These are phyloP conservation scores for Sphaerobolus stellatus DNA, from an alignment of 1,284 basidiomycete species.

Conservation along the genomic window DNA sequence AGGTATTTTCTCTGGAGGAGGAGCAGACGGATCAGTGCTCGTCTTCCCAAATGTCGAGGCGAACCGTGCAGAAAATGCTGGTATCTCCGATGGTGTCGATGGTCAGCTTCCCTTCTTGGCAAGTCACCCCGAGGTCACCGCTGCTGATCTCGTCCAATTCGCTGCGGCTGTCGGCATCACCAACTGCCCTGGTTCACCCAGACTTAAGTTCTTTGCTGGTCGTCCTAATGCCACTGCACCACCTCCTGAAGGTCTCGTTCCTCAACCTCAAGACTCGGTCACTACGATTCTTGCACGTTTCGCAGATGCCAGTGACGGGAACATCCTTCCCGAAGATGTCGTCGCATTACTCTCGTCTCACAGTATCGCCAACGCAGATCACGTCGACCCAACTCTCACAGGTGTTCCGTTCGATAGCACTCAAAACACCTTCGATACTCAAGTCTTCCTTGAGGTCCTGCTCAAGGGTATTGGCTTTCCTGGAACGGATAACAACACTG, in stretches of 20 bases:
- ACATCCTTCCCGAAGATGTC: conserved; percentile 18
- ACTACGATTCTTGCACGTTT: conserved; percentile 18
- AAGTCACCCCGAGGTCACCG: conserved; percentile 15
- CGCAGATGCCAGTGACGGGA: conserved; percentile 16
- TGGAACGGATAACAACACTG: conserved; percentile 1
- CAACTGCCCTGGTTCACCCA: conserved; percentile 27
- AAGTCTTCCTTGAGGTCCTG: background rate
- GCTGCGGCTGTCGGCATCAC: conserved; percentile 25
- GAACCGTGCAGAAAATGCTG: conserved; percentile 13
- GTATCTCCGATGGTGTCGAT: conserved; percentile 21
- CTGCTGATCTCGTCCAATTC: conserved; percentile 30
- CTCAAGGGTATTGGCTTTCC: conserved; percentile 1
- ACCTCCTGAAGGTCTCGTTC: conserved; percentile 20
- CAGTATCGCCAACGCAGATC: conserved; percentile 11
- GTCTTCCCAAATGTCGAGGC: background rate
- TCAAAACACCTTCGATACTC: conserved; percentile 10
- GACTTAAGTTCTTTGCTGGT: conserved; percentile 24
- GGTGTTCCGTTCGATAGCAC: conserved; percentile 17
- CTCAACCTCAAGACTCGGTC: conserved; percentile 17
- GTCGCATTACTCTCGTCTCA: conserved; percentile 17
- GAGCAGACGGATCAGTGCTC: conserved; percentile 7
- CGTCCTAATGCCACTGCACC: conserved; percentile 24
- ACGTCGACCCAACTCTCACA: conserved; percentile 1
- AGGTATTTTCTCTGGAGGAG: conserved; percentile 17
- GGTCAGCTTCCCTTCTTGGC: conserved; percentile 21